Conservation (phyloP, 108 stramenopile genomes). For the Tribonema minus region DNA sequence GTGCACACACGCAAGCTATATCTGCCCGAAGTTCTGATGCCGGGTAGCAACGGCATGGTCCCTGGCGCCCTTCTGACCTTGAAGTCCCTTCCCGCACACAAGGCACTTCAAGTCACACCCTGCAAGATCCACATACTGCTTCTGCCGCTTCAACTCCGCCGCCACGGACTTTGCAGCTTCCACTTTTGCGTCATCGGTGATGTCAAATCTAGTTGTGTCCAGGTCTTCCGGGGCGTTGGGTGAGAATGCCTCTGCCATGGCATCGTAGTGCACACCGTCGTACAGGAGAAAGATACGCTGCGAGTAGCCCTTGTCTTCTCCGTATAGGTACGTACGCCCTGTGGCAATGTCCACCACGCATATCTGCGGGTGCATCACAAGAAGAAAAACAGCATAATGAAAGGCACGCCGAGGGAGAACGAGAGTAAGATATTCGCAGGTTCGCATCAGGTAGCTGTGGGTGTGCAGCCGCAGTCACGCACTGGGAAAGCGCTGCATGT, state of each 20-base stretch:
- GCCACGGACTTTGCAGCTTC: constrained; percentile 20
- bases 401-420: no score
- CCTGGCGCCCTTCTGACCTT: constrained; percentile 24
- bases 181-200: neutral
- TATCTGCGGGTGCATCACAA: constrained; percentile 16
- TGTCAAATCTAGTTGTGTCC: constrained; percentile 19
- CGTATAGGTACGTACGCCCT: constrained; percentile 30
- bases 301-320: constrained; percentile 15
- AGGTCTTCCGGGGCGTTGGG: constrained; percentile 4
- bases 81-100: constrained; percentile 30
- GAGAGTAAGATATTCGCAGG: no score
- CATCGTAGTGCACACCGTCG: constrained; percentile 50
- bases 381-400: no score
- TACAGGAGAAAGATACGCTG: constrained; percentile 36
- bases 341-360: constrained; percentile 38
- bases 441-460: no score
- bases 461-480: no score
- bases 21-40: constrained; percentile 46
- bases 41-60: constrained; percentile 30
- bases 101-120: constrained; percentile 35
- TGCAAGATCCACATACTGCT: constrained; percentile 35
- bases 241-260: constrained; percentile 15
- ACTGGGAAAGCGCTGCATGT: no score
- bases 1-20: no score
- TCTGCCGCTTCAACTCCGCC: constrained; percentile 28